Percentiles rank a stretch among this genome's conserved stretches.
Conservation (phyloP, 1,139 yeast genomes). For the Hyphopichia wangnamkhiaoensis region DNA sequence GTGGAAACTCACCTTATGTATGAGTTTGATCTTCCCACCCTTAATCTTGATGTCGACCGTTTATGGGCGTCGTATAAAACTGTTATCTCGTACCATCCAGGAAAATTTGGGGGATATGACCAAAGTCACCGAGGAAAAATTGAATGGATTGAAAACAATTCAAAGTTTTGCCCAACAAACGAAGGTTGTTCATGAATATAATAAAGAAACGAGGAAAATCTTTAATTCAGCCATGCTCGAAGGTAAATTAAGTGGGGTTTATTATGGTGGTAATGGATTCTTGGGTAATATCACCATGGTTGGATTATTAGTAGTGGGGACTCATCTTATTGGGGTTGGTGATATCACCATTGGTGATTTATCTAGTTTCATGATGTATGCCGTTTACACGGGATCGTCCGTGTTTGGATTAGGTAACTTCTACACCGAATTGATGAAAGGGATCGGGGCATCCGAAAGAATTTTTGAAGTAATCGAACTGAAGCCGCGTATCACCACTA, state of each 20-base stretch:
- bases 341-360: slow-evolving; percentile 82
- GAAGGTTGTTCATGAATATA: slow-evolving; percentile 47
- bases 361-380: slow-evolving; percentile 91
- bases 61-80: slow-evolving; percentile 79
- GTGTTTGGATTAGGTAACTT: slow-evolving; percentile 88
- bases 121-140: slow-evolving; percentile 87
- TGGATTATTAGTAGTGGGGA: slow-evolving; percentile 77
- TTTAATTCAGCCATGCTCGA: slow-evolving; percentile 76
- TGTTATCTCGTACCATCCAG: slow-evolving; percentile 74
- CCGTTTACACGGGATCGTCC: slow-evolving; percentile 88
- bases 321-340: slow-evolving; percentile 71
- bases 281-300: slow-evolving; percentile 81
- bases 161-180: slow-evolving; percentile 88
- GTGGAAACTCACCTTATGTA: slow-evolving; percentile 71
- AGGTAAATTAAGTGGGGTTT: slow-evolving; percentile 76
- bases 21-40: slow-evolving; percentile 81
- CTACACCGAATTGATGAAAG: slow-evolving; percentile 93
- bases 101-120: slow-evolving; percentile 85
- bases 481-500: slow-evolving; percentile 65
- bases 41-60: slow-evolving; percentile 70
- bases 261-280: slow-evolving; percentile 74
- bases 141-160: slow-evolving; percentile 82
- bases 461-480: slow-evolving; percentile 84
- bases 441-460: slow-evolving; percentile 94
- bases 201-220: slow-evolving; percentile 71